phyloP scores from a whole-genome alignment of 1,284 basidiomycete genomes.

The Irpex lacteus region DNA sequence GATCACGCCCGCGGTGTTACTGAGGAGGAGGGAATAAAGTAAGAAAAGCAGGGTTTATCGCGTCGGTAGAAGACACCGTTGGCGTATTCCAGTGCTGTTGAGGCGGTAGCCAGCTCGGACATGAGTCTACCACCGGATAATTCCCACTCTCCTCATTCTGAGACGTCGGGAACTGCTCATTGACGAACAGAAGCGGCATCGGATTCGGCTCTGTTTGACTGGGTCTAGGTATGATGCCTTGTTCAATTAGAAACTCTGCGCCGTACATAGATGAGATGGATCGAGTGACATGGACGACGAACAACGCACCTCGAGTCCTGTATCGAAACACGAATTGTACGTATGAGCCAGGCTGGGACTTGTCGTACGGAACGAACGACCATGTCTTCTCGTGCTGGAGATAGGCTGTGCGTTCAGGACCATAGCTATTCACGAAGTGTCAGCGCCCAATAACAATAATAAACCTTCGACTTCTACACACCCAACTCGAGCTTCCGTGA shows the following conservation, averaged over 20 bases:
- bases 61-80: too few relatives aligned
- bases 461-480: background rate
- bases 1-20: too few relatives aligned
- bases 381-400: constrained; percentile 48
- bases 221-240: constrained; percentile 23
- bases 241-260: constrained; percentile 25
- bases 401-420: constrained; percentile 34
- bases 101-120: too few relatives aligned
- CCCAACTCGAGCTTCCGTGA: constrained; percentile 11
- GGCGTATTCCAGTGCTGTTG: too few relatives aligned
- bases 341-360: constrained; percentile 36
- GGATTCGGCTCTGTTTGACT: background rate
- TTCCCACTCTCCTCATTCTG: too few relatives aligned
- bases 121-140: too few relatives aligned
- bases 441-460: background rate
- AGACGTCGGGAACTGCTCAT: too few relatives aligned
- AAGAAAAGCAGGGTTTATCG: too few relatives aligned
- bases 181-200: too few relatives aligned
- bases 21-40: too few relatives aligned
- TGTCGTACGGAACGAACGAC: constrained; percentile 44
- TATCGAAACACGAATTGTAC: constrained; percentile 63
- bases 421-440: constrained; percentile 36
- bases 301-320: constrained; percentile 41
- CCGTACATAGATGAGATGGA: background rate
- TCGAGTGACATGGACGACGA: background rate